phyloP scores from a whole-genome alignment of 2,329 filamentous ascomycete species.

The Pseudogymnoascus sp. region DNA sequence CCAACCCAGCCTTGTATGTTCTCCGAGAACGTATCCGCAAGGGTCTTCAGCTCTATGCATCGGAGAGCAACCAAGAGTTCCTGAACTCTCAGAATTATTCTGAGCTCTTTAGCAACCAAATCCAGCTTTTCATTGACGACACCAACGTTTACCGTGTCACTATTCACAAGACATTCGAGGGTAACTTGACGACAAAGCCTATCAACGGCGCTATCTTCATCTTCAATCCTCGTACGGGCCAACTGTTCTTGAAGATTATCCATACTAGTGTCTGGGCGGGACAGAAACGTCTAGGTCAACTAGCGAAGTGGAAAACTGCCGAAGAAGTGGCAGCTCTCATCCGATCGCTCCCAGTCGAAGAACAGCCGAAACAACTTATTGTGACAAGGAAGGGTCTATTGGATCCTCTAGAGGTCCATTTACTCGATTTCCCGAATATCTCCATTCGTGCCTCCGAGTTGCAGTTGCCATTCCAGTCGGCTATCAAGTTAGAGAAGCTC shows the following conservation, averaged over 20 bases:
- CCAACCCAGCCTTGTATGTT: constrained; percentile 93
- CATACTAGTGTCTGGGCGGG: constrained; percentile 99
- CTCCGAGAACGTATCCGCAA: constrained; percentile 96
- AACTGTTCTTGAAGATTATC: constrained; percentile 98
- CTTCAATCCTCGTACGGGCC: constrained; percentile 97
- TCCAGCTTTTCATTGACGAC: constrained; percentile 97
- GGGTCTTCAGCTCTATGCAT: constrained; percentile 94
- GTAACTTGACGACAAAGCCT: constrained; percentile 96
- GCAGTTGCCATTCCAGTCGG: constrained; percentile 96
- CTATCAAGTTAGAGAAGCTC: constrained; percentile 99
- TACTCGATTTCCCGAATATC: constrained; percentile 98
- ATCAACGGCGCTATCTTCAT: constrained; percentile 99
- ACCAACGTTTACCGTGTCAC: constrained; percentile 99
- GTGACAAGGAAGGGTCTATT: constrained; percentile 95
- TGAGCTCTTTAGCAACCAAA: constrained; percentile 97
- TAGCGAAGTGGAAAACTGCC: constrained; percentile 99
- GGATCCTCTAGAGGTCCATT: constrained; percentile 92
- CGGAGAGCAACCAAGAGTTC: constrained; percentile 98
- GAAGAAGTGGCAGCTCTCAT: constrained; percentile 99
- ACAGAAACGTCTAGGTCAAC: constrained; percentile 95
- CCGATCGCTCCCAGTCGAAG: constrained; percentile 88
- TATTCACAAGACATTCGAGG: constrained; percentile 99
- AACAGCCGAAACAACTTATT: constrained; percentile 97
- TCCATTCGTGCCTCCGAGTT: constrained; percentile 95
- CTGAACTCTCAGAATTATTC: constrained; percentile 99